Conservation (phyloP, 345 rosid species). For the Gossypium sturtianum region DNA sequence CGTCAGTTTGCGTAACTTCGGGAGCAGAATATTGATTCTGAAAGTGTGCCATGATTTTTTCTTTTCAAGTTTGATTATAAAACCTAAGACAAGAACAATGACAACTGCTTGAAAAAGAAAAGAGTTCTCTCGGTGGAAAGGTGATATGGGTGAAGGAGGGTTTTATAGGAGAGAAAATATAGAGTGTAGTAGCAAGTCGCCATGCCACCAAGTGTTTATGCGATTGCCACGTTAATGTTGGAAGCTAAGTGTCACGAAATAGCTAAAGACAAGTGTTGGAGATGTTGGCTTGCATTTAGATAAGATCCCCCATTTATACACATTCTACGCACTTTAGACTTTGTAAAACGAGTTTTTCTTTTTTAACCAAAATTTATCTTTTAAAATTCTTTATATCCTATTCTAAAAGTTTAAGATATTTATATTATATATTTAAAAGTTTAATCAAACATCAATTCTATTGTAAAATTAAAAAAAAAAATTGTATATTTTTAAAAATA, state of each 20-base stretch:
- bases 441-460: no score
- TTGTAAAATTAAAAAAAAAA: no score
- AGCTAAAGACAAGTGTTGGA: neutral
- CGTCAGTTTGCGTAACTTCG: conserved; percentile 31
- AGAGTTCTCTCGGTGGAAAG: neutral
- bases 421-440: no score
- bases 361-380: no score
- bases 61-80: neutral
- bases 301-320: neutral
- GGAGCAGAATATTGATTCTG: conserved; percentile 24
- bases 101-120: neutral
- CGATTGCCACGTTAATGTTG: neutral
- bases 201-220: neutral
- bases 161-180: neutral
- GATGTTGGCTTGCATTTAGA: neutral
- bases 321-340: no score
- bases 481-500: no score
- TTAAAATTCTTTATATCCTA: no score
- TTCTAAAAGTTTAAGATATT: no score
- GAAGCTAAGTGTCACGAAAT: neutral
- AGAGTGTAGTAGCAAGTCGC: neutral
- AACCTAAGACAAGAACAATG: neutral
- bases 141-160: neutral
- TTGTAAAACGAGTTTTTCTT: no score
- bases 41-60: conserved; percentile 16